Conservation (phyloP, 192 early-diverging fungal species). For the Backusella macrospora region DNA sequence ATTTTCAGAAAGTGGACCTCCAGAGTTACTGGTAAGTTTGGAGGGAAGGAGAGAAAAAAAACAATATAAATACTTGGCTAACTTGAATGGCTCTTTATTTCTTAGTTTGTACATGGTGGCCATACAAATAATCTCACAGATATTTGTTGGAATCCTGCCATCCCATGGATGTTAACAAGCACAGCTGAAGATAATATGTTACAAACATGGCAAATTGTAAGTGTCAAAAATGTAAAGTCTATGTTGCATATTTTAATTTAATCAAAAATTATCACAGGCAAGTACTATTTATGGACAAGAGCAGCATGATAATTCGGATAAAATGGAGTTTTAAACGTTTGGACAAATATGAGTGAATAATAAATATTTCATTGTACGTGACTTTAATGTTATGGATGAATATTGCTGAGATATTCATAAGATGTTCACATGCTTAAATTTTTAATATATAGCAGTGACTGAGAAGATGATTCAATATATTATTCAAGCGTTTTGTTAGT, state of each 20-base stretch:
- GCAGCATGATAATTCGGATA: slow-evolving; percentile 5
- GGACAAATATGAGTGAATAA: neutral
- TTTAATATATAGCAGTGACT: neutral
- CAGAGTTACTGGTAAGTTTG: slow-evolving; percentile 81
- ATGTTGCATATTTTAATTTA: neutral
- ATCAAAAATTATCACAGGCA: neutral
- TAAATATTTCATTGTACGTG: neutral
- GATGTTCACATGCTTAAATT: neutral
- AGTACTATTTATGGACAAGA: slow-evolving; percentile 35
- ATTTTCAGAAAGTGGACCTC: slow-evolving; percentile 97
- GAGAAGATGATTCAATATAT: too few species aligned
- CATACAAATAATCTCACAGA: slow-evolving; percentile 97
- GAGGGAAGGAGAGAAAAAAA: neutral
- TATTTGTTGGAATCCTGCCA: slow-evolving; percentile 92
- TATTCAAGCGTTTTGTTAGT: neutral
- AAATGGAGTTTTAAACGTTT: slow-evolving; percentile 15
- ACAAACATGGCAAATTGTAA: slow-evolving; percentile 98
- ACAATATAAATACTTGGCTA: too few species aligned
- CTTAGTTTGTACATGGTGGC: slow-evolving; percentile 95
- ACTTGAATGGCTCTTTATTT: neutral
- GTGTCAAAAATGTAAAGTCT: slow-evolving; percentile 32
- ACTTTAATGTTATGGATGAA: neutral
- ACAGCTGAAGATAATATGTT: slow-evolving; percentile 97
- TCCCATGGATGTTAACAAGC: slow-evolving; percentile 93
- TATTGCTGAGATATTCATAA: neutral